Base-by-base conservation (phyloP, 176 grass and related monocot genomes). In the Hyparrhenia diplandra region DNA sequence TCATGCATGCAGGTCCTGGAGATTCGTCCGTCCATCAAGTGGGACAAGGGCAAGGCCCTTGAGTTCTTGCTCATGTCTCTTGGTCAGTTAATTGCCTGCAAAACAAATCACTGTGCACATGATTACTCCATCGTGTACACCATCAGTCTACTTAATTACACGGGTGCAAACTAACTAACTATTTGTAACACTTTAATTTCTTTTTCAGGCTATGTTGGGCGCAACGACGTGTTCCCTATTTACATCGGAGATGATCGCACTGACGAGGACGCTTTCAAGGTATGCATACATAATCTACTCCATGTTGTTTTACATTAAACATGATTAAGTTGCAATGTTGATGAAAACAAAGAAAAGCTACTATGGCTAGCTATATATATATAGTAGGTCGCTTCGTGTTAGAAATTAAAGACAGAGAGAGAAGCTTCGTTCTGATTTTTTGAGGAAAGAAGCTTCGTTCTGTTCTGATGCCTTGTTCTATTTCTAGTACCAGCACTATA, bases 221-320 rank as follows among this genome's bases (percentile, higher is more conserved):
- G 80, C 12, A 82, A 21, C 0, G 58, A 94, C 36, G 88, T 92
- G 23, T 84, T 97, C 75, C 91, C 94, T 0, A 87, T 97, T 43
- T 97, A 97, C 76, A 94, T 97, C 13, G 94, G 94, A 29, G 94
- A 97, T 58, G 94, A 97, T 62, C 91, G 89, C 66, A 97, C 94
- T 1, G 94, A 97, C 5, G 91, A 97, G 80, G 94, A 97, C 18
- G 94, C 94, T 3, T 97, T 97, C 68, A 94, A 97, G 76, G 94
- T 97, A 93, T 5, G 12, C 13, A 14, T 43, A 43, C 11, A 1
- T 12, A 10, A 1, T 17, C 24, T 9, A 39, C 37, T 39, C 6
- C 37, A 39, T 39, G 37, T 2, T 41, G 40, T 11, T 39, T 39
- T 0, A 10, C 4, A 32, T 32, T 32, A 8, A 39, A 39, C 37